Conservation (phyloP, 83 land plant genomes). For the Picea abies region DNA sequence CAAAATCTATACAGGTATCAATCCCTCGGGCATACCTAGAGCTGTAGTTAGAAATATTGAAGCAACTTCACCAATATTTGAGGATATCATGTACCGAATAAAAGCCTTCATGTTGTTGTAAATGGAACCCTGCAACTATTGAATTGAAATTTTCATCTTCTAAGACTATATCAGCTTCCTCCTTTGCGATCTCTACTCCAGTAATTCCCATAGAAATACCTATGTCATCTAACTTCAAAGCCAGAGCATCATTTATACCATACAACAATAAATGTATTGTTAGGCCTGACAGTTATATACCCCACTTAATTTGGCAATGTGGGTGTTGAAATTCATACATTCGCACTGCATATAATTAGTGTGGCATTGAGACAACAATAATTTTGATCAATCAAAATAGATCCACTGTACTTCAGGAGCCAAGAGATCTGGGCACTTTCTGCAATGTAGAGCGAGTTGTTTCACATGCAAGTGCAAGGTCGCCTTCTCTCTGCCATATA, state of each 20-base stretch:
- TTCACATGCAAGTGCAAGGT: no score
- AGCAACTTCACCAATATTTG: conserved; percentile 89
- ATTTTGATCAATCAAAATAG: no score
- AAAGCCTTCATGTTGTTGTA: conserved; percentile 58
- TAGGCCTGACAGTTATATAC: no score
- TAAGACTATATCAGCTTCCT: conserved; percentile 50
- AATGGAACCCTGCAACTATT: conserved; percentile 50
- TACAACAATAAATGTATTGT: background rate
- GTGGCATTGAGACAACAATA: no score
- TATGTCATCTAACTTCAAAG: conserved; percentile 60
- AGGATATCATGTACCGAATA: conserved; percentile 70
- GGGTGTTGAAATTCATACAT: no score
- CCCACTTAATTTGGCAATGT: no score
- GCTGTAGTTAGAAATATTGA: conserved; percentile 86
- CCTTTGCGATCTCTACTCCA: conserved; percentile 62
- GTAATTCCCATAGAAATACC: conserved; percentile 65
- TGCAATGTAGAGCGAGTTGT: no score
- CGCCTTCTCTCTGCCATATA: no score
- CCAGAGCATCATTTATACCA: conserved; percentile 70
- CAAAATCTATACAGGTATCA: conserved; percentile 86
- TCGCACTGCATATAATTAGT: no score
- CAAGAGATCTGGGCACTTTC: no score
- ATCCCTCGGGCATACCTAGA: conserved; percentile 83
- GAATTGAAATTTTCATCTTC: conserved; percentile 56
- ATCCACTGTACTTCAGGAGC: no score